These are phyloP conservation scores for Pleoardoris graminearum DNA, from an alignment of 2,329 filamentous ascomycete genomes.

Conservation along the genomic window DNA sequence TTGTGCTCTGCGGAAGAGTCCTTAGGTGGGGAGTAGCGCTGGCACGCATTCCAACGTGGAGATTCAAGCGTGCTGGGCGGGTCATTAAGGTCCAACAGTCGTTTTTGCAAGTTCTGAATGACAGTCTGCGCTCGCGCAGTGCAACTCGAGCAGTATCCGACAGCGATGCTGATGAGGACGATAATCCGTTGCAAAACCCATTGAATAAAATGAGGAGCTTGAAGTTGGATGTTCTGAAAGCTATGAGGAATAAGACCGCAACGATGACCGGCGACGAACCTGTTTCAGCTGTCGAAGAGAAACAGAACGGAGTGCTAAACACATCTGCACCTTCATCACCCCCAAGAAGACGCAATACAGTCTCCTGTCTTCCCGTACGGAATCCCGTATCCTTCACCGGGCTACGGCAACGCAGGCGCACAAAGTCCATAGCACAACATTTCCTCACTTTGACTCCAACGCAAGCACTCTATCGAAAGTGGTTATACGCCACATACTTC, in stretches of 20 bases:
- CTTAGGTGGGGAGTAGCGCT: conserved; percentile 83
- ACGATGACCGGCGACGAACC: conserved; percentile 23
- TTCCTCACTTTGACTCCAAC: conserved; percentile 79
- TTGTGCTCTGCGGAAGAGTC: conserved; percentile 72
- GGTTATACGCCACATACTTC: conserved; percentile 79
- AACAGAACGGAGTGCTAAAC: conserved; percentile 7
- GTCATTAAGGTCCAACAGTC: conserved; percentile 49
- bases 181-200: conserved; percentile 21
- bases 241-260: conserved; percentile 19
- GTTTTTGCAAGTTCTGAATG: conserved; percentile 48
- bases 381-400: conserved; percentile 26
- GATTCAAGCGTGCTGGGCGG: conserved; percentile 66
- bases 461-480: conserved; percentile 77
- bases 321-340: neutral
- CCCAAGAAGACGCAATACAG: conserved; percentile 40
- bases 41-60: conserved; percentile 88
- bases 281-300: conserved; percentile 36
- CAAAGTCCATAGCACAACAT: conserved; percentile 55
- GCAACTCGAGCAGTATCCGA: conserved; percentile 28
- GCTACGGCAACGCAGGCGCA: conserved; percentile 30
- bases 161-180: conserved; percentile 55
- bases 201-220: conserved; percentile 33
- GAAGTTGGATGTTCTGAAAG: conserved; percentile 32
- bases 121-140: conserved; percentile 36
- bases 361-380: conserved; percentile 32